Evolutionary conservation across 1,284 basidiomycete genomes (phyloP), one percentile per base, ranked within the genome.

Genomic region (Ganoderma multipileum): DNA sequence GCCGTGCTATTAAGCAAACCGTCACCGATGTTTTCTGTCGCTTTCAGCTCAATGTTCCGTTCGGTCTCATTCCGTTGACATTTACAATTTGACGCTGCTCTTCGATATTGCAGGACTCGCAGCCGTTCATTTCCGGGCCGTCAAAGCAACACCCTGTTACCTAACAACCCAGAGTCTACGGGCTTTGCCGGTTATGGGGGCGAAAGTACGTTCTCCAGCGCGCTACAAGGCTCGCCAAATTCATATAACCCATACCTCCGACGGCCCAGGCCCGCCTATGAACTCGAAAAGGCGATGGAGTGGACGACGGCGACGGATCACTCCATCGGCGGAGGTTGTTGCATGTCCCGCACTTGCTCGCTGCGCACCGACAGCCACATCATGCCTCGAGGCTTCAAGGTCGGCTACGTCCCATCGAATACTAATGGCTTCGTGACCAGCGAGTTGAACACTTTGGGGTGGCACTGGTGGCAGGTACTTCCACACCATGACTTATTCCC

Each of bases 161-260:
- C 16, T 20, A 1, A 30, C 28, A 33, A 55, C 2, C 52, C 4
- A 54, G 26, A 26, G 28, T 26, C 26, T 4, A 14, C 28, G 52
- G 52, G 5, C 28, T 30, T 55, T 55, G 52, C 52, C 28, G 52
- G 52, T 33, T 55, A 30, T 18, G 52, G 52, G 52, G 52, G 52
- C 52, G 52, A 55, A 55, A 30, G 18, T 33, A 55, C 8, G 44
- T n/a, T 3, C 44, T 26, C 52, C 52, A 30, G 23, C 47, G 47
- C 47, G 47, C 23, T 26, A 52, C 47, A 2, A 28, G 28, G 26
- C 50, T 57, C 60, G 60, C 65, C 65, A 66, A 58, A 28, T 62
- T 30, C 16, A 62, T 62, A 47, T 50, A 47, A 44, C 47, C 20
- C 65, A 57, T 66, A 50, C 36, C 26, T 50, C 33, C 47, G 61